phyloP scores from a whole-genome alignment of 2,329 filamentous ascomycete species.

The Chaetomium olivaceum region DNA sequence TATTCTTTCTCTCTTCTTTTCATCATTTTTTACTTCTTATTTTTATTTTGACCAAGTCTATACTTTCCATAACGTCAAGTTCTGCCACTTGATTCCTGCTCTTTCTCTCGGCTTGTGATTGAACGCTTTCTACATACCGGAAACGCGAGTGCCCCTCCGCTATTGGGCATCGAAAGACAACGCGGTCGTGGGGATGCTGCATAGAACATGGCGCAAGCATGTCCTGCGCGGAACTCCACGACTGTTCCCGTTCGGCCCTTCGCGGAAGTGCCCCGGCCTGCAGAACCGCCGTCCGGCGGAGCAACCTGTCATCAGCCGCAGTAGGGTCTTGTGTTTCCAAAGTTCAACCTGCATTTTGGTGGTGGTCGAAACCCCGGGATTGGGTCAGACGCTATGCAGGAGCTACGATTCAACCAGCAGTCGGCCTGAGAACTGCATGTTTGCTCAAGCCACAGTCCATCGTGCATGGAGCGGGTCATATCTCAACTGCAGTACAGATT shows the following conservation, averaged over 20 bases:
- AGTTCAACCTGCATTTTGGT: conserved; percentile 2
- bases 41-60: neutral
- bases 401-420: neutral
- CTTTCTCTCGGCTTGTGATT: no score
- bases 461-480: conserved; percentile 10
- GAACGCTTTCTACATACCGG: no score
- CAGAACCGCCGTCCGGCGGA: conserved; percentile 9
- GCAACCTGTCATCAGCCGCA: conserved; percentile 1
- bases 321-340: neutral
- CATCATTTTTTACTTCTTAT: no score
- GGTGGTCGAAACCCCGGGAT: neutral
- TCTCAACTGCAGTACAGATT: conserved; percentile 7
- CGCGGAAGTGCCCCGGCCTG: conserved; percentile 15
- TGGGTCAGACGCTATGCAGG: neutral
- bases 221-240: neutral
- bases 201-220: neutral
- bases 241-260: conserved; percentile 8
- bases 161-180: neutral
- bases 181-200: neutral
- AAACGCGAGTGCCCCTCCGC: no score
- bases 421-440: conserved; percentile 9
- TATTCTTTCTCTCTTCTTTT: no score
- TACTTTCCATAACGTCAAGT: neutral
- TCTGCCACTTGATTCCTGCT: neutral
- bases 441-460: conserved; percentile 15